Conservation (phyloP, 2,329 filamentous ascomycete species). For the Xylaria sp. region DNA sequence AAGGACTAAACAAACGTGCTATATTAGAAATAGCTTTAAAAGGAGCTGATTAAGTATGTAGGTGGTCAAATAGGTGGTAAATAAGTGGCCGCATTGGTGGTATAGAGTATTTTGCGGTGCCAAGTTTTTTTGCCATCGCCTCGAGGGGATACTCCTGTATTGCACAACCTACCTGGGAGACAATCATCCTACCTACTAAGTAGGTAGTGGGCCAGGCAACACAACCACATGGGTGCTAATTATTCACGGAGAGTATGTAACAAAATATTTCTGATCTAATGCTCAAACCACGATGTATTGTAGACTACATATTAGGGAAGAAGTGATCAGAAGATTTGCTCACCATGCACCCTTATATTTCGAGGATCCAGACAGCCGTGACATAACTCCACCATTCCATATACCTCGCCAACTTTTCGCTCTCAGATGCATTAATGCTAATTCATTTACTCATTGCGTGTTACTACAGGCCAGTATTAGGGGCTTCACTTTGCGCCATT, state of each 20-base stretch:
- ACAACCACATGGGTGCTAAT: neutral
- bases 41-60: too few relatives aligned
- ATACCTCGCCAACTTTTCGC: neutral
- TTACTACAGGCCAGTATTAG: constrained; percentile 14
- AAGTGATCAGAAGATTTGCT: neutral
- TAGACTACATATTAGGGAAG: neutral
- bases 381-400: neutral
- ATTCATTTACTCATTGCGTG: constrained; percentile 20
- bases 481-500: constrained; percentile 40
- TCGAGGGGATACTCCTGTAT: constrained; percentile 1
- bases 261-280: neutral
- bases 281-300: neutral
- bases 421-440: constrained; percentile 9
- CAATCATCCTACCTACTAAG: neutral
- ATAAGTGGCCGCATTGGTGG: too few relatives aligned
- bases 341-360: neutral
- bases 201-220: neutral
- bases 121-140: too few relatives aligned
- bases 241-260: neutral
- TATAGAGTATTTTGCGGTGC: too few relatives aligned
- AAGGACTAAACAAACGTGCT: too few relatives aligned
- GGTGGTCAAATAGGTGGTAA: too few relatives aligned
- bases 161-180: neutral
- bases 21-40: too few relatives aligned
- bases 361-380: neutral